These are phyloP conservation scores for Letharia lupina DNA, from an alignment of 495 filamentous ascomycete genomes.

Conservation along the genomic window DNA sequence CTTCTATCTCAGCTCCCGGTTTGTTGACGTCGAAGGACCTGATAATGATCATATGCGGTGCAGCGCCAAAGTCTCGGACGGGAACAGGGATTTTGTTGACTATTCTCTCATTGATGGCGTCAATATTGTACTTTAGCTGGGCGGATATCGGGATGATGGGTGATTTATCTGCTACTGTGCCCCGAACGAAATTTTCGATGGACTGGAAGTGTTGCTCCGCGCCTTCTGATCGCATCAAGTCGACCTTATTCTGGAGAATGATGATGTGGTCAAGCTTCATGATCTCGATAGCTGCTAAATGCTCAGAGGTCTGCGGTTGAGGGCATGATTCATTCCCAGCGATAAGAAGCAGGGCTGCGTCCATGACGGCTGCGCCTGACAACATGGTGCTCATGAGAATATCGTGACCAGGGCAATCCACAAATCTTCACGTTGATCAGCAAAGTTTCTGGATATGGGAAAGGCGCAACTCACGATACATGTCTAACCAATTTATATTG, in stretches of 20 bases:
- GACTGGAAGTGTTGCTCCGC: constrained; percentile 89
- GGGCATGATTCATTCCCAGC: constrained; percentile 98
- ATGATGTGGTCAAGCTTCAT: constrained; percentile 99
- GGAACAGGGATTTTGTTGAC: constrained; percentile 90
- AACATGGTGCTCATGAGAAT: constrained; percentile 99
- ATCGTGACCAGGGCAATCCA: constrained; percentile 98
- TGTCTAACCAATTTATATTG: constrained; percentile 77
- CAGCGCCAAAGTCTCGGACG: constrained; percentile 74
- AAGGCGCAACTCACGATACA: constrained; percentile 61
- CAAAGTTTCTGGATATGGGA: not conserved
- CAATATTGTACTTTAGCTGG: constrained; percentile 99
- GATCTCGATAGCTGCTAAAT: constrained; percentile 97
- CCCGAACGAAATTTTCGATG: constrained; percentile 94
- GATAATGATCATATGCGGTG: constrained; percentile 97
- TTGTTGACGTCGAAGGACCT: constrained; percentile 99
- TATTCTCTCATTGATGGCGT: constrained; percentile 91
- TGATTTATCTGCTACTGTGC: constrained; percentile 90
- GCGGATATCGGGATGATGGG: constrained; percentile 97
- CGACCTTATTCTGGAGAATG: constrained; percentile 98
- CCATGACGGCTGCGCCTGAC: constrained; percentile 98
- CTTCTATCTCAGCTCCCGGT: constrained; percentile 98
- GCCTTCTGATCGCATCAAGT: constrained; percentile 89
- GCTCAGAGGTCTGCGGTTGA: constrained; percentile 97
- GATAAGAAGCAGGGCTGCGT: constrained; percentile 90
- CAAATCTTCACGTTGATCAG: constrained; percentile 53